phyloP scores from a whole-genome alignment of 495 filamentous ascomycete genomes.

The Penicillium paxilli region DNA sequence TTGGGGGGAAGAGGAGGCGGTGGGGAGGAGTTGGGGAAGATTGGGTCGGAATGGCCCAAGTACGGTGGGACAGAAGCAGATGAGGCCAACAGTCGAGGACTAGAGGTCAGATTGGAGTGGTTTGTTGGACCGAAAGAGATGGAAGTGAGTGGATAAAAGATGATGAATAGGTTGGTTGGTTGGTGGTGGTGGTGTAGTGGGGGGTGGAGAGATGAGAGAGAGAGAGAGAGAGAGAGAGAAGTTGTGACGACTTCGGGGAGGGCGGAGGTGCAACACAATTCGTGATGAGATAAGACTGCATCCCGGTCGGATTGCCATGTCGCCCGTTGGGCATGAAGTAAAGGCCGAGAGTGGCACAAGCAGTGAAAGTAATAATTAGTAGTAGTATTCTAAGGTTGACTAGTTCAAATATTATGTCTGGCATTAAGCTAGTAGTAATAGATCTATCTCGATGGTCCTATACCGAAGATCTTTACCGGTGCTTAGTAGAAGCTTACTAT shows the following conservation, averaged over 20 bases:
- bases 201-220: slow-evolving; percentile 4
- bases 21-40: not conserved
- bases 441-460: no score
- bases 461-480: no score
- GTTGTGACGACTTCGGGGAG: slow-evolving; percentile 34
- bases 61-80: not conserved
- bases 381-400: no score
- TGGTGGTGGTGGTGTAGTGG: slow-evolving; percentile 5
- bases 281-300: slow-evolving; percentile 20
- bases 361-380: no score
- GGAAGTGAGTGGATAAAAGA: not conserved
- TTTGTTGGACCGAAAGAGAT: not conserved
- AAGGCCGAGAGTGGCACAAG: not conserved
- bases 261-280: slow-evolving; percentile 39
- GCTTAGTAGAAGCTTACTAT: no score
- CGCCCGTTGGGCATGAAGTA: not conserved
- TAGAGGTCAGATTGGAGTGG: not conserved
- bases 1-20: slow-evolving; percentile 9
- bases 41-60: not conserved
- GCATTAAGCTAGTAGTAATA: no score
- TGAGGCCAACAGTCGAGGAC: slow-evolving; percentile 6
- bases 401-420: no score
- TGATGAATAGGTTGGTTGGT: no score
- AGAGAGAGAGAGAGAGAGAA: slow-evolving; percentile 15
- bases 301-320: slow-evolving; percentile 8